Evolutionary conservation across 129 eudicot genomes (phyloP).

Genomic region (Pulicaria dysenterica): DNA sequence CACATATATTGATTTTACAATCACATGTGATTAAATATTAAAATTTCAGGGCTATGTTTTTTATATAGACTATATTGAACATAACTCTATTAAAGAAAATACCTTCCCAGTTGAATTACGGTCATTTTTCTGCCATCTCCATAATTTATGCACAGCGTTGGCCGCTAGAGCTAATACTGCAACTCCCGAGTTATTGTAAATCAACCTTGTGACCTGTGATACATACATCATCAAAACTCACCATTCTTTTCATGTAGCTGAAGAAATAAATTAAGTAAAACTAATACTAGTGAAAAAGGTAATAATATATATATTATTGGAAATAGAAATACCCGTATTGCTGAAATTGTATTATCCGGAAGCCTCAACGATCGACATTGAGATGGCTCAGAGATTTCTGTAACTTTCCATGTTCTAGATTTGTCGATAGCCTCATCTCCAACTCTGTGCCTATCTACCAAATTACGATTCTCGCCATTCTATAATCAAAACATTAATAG

Average conservation of each 20-base stretch:
- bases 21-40: no score
- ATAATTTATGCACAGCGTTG: constrained; percentile 80
- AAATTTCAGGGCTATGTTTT: no score
- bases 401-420: constrained; percentile 61
- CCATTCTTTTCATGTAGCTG: neutral
- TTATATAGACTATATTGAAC: no score
- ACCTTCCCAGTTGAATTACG: constrained; percentile 66
- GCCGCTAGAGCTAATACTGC: constrained; percentile 74
- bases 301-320: neutral
- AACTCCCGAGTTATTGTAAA: constrained; percentile 70
- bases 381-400: constrained; percentile 72
- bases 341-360: constrained; percentile 61
- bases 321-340: constrained; percentile 53
- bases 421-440: constrained; percentile 62
- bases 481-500: constrained; percentile 37
- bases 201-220: constrained; percentile 67
- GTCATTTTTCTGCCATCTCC: constrained; percentile 80
- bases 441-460: constrained; percentile 61
- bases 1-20: no score
- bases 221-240: neutral
- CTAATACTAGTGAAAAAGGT: neutral
- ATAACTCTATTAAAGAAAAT: no score
- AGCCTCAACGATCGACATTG: constrained; percentile 73
- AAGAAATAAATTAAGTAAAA: neutral
- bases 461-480: constrained; percentile 63